Evolutionary conservation across 768 basidiomycete genomes (phyloP), one percentile per base, ranked within the genome.

Genomic region (Collybia sp.): DNA sequence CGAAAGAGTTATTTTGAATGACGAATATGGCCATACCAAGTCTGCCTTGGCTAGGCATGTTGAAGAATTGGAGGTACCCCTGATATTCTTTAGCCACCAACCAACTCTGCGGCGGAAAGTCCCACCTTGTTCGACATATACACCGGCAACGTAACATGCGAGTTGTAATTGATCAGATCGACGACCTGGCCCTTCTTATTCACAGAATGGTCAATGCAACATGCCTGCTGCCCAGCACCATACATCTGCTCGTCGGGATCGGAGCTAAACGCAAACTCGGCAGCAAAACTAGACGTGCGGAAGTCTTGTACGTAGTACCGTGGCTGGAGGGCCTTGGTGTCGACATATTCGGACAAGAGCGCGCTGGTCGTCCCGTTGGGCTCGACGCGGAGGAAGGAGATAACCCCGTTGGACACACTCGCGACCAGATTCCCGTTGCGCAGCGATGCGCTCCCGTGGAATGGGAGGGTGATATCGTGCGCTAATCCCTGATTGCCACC

Each of bases 181-280:
- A 67, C 57, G n/a, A 63, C 61, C 42, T 69, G 64, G 2, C 65
- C 62, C 55, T 69, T 69, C 57, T 68, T 66, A 48, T 68, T 68
- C 2, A 69, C 60, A 1, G 63, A 57, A 46, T 67, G 53, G 41
- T 68, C 66, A 12, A 58, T 62, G 48, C 67, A 68, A 47, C 67
- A 67, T 9, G 66, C 58, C 37, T 68, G 68, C 48, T 69, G 66
- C 2, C 68, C 68, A 5, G 56, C 52, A 3, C 67, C 68, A 51
- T 62, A 67, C 45, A 69, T 62, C 46, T 64, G 63, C 40, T 69
- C 67, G 18, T 63, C 58, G 12, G 62, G 58, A 46, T 60, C 55
- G 4, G 62, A 54, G 11, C 55, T 53, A 48, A 67, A 67, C 13
- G 58, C 53, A 51, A 66, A 68, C 31, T 61, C 49, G 18, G 63